Evolutionary conservation across 495 filamentous ascomycete genomes (phyloP), one percentile per base, ranked within the genome.

Genomic region (Glarea lozoyensis): DNA sequence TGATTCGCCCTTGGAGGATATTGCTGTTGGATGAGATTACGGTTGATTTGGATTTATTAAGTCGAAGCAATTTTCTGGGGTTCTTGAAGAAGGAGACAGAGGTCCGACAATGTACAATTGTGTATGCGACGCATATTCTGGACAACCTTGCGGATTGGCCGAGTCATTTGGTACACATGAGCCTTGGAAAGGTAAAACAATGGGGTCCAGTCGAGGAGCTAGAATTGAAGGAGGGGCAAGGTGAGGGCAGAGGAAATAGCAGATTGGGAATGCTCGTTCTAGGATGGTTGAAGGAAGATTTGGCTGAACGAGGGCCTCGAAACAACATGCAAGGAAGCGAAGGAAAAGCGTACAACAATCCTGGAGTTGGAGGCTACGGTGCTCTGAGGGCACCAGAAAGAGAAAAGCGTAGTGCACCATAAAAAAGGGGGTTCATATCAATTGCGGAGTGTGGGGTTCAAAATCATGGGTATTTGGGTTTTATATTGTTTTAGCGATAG

Each of bases 91-190:
- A 70, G 16, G 92, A 99, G 73, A 96, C 92, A 0, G 82, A 88
- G 66, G 64, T 54, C 5, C 65, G 93, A 36, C 62, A 75, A 9
- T 94, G 88, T 58, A 95, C 92, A 2, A 84, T 99, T 51, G 89
- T 97, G 19, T 99, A 99, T 62, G 92, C 92, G 18, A 97, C 92
- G 15, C 92, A 99, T 60, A 95, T 99, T 40, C 60, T 99, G 53
- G 92, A 99, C 57, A 93, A 94, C 49, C 60, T 96, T 19, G 86
- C 85, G 0, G 76, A 76, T 24, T 99, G 92, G 92, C 92, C 92
- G 37, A 94, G 82, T 0, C 89, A 99, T 65, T 62, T 99, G 37
- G 88, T 94, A 38, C 89, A 96, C 53, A 94, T 97, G 88, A 79
- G 85, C 56, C 55, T 90, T 29, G 92, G 92, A 2, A 76, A 66